Evolutionary conservation across 257 asterid species (phyloP).

Genomic region (Scutellaria minor): DNA sequence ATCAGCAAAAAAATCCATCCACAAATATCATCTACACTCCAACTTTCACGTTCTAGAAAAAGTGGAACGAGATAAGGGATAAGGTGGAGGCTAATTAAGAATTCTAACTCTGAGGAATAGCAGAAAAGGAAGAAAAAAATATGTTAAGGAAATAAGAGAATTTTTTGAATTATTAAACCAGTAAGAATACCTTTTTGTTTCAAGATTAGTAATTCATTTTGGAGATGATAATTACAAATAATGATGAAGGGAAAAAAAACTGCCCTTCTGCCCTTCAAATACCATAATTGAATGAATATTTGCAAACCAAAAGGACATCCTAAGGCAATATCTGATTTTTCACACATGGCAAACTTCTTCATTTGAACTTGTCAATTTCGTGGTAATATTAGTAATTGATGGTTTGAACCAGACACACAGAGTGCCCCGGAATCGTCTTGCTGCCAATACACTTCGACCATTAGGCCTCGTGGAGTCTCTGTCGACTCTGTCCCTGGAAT

Average conservation of each 20-base stretch:
- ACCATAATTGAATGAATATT: slow-evolving; percentile 13
- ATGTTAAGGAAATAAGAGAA: not conserved
- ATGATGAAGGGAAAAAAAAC: not conserved
- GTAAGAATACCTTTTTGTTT: not conserved
- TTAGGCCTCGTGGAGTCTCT: slow-evolving; percentile 60
- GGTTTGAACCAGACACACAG: slow-evolving; percentile 63
- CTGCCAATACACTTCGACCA: slow-evolving; percentile 91
- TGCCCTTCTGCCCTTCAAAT: slow-evolving; percentile 5
- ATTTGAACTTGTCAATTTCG: slow-evolving; percentile 3
- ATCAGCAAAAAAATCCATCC: slow-evolving; percentile 3
- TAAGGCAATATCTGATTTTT: slow-evolving; percentile 18
- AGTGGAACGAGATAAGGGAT: not conserved
- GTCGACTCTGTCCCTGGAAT: slow-evolving; percentile 73
- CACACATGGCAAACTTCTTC: slow-evolving; percentile 15
- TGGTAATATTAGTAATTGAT: not conserved
- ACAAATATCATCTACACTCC: slow-evolving; percentile 18
- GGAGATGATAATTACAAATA: not conserved
- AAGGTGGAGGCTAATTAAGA: slow-evolving; percentile 11
- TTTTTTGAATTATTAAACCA: slow-evolving; percentile 2
- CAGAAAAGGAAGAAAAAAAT: not conserved
- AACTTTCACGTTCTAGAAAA: slow-evolving; percentile 9
- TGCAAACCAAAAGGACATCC: slow-evolving; percentile 21
- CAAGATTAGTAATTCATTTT: not conserved
- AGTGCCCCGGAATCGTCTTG: slow-evolving; percentile 90
- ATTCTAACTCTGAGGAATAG: not conserved